Evolutionary conservation across 1,284 basidiomycete genomes (phyloP).

Genomic region (Tranzscheliella williamsii): DNA sequence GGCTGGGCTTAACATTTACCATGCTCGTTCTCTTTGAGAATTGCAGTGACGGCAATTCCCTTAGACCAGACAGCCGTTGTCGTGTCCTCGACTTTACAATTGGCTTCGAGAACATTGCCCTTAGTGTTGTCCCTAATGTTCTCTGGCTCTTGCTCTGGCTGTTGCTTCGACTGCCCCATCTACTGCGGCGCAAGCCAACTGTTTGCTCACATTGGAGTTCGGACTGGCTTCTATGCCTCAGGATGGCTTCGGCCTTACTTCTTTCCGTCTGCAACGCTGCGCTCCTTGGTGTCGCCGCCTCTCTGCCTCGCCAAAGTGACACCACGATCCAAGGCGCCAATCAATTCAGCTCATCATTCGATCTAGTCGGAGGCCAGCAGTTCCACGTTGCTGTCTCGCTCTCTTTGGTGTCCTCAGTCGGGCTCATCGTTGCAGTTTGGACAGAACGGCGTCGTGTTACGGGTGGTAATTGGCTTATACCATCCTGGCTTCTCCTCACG

Average conservation of each 20-base stretch:
- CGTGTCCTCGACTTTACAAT: slow-evolving; percentile 24
- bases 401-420: slow-evolving; percentile 1
- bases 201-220: neutral
- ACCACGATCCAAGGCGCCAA: neutral
- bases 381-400: neutral
- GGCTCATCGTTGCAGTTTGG: neutral
- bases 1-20: no score
- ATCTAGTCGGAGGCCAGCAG: neutral
- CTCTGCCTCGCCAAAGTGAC: neutral
- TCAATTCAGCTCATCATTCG: no score
- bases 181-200: neutral
- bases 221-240: neutral
- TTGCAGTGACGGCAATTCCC: slow-evolving; percentile 1
- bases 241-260: neutral
- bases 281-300: slow-evolving; percentile 2
- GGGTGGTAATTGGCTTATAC: slow-evolving; percentile 5
- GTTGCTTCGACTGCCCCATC: neutral
- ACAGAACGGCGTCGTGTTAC: slow-evolving; percentile 1
- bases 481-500: slow-evolving; percentile 12
- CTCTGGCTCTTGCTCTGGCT: neutral
- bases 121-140: slow-evolving; percentile 3
- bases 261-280: slow-evolving; percentile 2
- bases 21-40: neutral
- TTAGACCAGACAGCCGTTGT: slow-evolving; percentile 2
- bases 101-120: slow-evolving; percentile 9